A percentile compares a stretch with the other conserved stretches of the same genome.
These are phyloP conservation scores for Neurospora sp. DNA, from an alignment of 495 filamentous ascomycete species.

Conservation along the genomic window DNA sequence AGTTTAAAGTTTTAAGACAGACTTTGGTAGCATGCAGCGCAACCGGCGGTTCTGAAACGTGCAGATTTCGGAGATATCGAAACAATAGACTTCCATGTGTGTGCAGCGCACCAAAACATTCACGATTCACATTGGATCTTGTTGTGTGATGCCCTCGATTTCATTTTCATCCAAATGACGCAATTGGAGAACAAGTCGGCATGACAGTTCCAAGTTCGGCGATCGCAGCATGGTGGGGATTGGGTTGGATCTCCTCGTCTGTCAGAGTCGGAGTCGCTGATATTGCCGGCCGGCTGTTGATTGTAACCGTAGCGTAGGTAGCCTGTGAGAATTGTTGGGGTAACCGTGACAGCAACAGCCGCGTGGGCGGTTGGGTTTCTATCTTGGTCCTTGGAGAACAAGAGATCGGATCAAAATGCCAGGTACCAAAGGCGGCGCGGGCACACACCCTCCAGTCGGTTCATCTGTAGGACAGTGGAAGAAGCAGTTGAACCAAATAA, in stretches of 20 bases:
- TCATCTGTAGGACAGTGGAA: background rate
- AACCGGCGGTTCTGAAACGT: background rate
- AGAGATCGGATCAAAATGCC: background rate
- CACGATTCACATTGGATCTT: background rate
- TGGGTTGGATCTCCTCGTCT: background rate
- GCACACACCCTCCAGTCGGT: background rate
- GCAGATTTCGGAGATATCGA: background rate
- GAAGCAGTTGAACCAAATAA: background rate
- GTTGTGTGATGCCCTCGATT: background rate
- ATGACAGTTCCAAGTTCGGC: background rate
- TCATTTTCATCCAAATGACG: background rate
- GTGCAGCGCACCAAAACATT: background rate
- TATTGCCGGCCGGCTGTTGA: background rate
- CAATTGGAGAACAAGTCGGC: background rate
- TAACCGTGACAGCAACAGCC: background rate
- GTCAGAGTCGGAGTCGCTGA: background rate
- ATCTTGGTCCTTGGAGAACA: background rate
- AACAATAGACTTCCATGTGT: background rate
- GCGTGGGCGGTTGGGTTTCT: background rate
- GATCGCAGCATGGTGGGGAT: background rate
- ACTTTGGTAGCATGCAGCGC: background rate
- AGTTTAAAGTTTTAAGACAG: background rate
- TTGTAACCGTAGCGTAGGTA: background rate
- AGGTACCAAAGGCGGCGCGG: background rate
- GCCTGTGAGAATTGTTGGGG: background rate